Conservation (phyloP, 1,284 basidiomycete genomes). For the Irpex sp. region DNA sequence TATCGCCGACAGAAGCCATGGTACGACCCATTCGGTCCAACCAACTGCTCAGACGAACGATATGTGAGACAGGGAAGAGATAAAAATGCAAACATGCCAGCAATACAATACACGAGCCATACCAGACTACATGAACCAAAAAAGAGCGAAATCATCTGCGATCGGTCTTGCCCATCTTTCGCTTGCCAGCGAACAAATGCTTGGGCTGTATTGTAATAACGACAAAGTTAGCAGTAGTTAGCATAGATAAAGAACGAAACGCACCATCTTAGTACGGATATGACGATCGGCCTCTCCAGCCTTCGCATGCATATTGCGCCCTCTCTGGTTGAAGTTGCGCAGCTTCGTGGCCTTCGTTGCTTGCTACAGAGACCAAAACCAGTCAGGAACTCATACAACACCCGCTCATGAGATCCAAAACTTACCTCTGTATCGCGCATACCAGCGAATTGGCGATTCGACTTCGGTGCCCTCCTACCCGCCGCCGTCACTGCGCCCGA, state of each 20-base stretch:
- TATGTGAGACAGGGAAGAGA: not conserved
- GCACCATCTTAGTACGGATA: conserved; percentile 76
- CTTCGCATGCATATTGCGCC: conserved; percentile 81
- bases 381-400: conserved; percentile 1
- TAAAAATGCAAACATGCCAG: not conserved
- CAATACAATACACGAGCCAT: not conserved
- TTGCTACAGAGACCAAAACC: conserved; percentile 47
- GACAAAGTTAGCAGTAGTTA: not conserved
- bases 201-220: conserved; percentile 51
- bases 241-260: not conserved
- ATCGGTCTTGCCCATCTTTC: conserved; percentile 83
- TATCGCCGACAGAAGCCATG: not conserved
- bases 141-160: conserved; percentile 46
- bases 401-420: conserved; percentile 9
- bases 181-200: conserved; percentile 85
- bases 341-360: conserved; percentile 72
- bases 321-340: conserved; percentile 79
- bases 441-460: conserved; percentile 75
- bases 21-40: not conserved
- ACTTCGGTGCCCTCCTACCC: conserved; percentile 53
- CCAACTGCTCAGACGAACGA: no score
- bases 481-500: conserved; percentile 48
- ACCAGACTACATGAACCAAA: not conserved
- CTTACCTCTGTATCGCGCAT: conserved; percentile 67
- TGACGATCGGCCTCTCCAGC: conserved; percentile 86